Evolutionary conservation across 1,139 yeast species (phyloP).

Genomic region (Yamadazyma triangularis): DNA sequence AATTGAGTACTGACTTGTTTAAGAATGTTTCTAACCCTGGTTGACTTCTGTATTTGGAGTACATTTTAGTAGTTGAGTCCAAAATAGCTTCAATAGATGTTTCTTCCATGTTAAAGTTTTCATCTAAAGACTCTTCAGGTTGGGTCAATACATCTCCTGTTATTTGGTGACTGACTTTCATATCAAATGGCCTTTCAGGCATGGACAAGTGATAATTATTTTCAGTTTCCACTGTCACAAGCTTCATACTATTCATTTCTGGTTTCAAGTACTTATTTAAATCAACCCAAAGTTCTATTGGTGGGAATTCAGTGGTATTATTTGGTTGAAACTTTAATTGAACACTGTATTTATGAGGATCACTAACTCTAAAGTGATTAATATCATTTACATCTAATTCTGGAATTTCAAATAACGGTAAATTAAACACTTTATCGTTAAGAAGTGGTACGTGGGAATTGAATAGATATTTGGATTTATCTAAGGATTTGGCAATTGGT

Average conservation of each 20-base stretch:
- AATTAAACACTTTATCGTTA: conserved; percentile 32
- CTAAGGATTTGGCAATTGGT: not conserved
- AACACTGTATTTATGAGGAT: conserved; percentile 34
- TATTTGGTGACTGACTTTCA: conserved; percentile 41
- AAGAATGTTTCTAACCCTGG: conserved; percentile 46
- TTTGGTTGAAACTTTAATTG: conserved; percentile 51
- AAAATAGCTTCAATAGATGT: conserved; percentile 12
- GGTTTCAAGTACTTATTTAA: conserved; percentile 35
- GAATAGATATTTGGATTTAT: conserved; percentile 22
- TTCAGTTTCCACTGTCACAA: conserved; percentile 48
- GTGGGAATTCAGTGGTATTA: conserved; percentile 35
- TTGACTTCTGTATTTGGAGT: conserved; percentile 31
- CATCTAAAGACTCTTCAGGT: conserved; percentile 5
- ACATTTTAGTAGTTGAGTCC: conserved; percentile 27
- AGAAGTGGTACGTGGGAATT: conserved; percentile 40
- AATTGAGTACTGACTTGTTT: conserved; percentile 31
- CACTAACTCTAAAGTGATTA: conserved; percentile 19
- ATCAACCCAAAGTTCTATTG: conserved; percentile 52
- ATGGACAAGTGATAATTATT: conserved; percentile 35
- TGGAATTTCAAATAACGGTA: conserved; percentile 24
- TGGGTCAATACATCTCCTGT: conserved; percentile 27
- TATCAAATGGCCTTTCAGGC: conserved; percentile 37
- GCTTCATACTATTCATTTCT: conserved; percentile 33
- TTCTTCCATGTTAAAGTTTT: not conserved
- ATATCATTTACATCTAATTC: conserved; percentile 17